Base-by-base conservation (phyloP, 805 yeast genomes). In the Pichia cabralensis region DNA sequence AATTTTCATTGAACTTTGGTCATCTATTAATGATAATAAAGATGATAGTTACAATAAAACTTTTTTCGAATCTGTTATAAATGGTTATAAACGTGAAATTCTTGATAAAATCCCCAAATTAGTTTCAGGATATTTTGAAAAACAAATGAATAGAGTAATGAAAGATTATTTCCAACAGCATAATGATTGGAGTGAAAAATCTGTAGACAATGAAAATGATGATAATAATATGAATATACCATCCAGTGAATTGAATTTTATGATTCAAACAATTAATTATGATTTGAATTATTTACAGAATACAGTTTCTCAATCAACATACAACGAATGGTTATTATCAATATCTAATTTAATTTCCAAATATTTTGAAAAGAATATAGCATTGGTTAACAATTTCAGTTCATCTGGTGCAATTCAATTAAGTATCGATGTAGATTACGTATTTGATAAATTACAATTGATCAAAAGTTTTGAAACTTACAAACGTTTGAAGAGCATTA, bases 1-100 rank as follows among this genome's bases (percentile, higher is more conserved):
- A 31, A 53, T 64, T 6, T 68, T 69, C 36, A 44, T 68, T 26
- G 65, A 62, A 40, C 44, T 67, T 20, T 62, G 69, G 64, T 52
- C 53, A 44, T 38, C 56, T 36, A 41, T 55, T 27, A 53, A 49
- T 41, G 41, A 45, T 40, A 21, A 31, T 26, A 20, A 31, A 26
- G 34, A 34, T 10, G 19, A 38, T 30, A 23, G 20, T 6, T 33
- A 23, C 10, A 26, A 25, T n/a, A 53, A 27, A 50, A 62, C 71
- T 3, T 60, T 67, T 30, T 68, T 68, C 42, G 67, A 64, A 33
- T 64, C 65, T 16, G 62, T 67, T 16, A 60, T 61, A 15, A 44
- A 41, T 4, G 62, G 64, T 2, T 68, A 67, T 40, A 38, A 50
- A 13, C 36, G 41, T 20, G 54, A 52, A 7, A 41, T 67, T 17